Evolutionary conservation across 75 land plant genomes (phyloP).

Genomic region (Isoetes taiwanensis): DNA sequence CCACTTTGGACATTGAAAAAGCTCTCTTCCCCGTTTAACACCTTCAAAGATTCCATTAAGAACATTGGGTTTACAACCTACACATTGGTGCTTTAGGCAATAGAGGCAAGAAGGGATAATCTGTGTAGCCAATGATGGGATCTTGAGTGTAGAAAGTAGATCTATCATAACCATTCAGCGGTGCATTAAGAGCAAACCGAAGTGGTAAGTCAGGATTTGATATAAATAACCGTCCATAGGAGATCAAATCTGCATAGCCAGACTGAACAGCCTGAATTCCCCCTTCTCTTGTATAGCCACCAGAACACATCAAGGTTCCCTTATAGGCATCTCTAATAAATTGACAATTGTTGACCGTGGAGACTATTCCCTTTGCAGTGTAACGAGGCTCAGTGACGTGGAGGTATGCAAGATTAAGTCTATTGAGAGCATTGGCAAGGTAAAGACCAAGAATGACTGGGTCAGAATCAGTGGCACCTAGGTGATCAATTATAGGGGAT

Average conservation of each 20-base stretch:
- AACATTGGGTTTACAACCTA: too few relatives aligned
- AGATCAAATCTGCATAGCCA: not conserved
- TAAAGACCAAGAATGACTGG: conserved; percentile 10
- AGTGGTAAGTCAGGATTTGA: not conserved
- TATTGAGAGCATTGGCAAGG: conserved; percentile 25
- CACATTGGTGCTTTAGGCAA: too few relatives aligned
- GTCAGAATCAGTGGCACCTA: conserved; percentile 13
- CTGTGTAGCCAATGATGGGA: not conserved
- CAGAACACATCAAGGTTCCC: conserved; percentile 57
- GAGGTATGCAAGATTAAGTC: conserved; percentile 47
- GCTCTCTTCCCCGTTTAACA: too few relatives aligned
- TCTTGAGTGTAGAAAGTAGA: not conserved
- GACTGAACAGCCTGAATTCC: conserved; percentile 52
- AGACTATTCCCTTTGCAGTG: conserved; percentile 35
- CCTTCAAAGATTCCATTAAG: too few relatives aligned
- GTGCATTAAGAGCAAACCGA: not conserved
- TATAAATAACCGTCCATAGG: not conserved
- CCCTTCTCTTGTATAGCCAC: conserved; percentile 50
- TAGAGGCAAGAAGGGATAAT: conserved; percentile 2
- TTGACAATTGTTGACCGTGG: not conserved
- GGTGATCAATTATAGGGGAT: conserved; percentile 16
- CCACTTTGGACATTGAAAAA: too few relatives aligned
- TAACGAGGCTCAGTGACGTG: conserved; percentile 68
- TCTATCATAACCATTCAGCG: not conserved
- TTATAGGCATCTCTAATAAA: conserved; percentile 28